A percentile compares a stretch with the other conserved stretches of the same genome.
Evolutionary conservation across 768 basidiomycete species (phyloP).

Genomic region (Boletus subparvulus): DNA sequence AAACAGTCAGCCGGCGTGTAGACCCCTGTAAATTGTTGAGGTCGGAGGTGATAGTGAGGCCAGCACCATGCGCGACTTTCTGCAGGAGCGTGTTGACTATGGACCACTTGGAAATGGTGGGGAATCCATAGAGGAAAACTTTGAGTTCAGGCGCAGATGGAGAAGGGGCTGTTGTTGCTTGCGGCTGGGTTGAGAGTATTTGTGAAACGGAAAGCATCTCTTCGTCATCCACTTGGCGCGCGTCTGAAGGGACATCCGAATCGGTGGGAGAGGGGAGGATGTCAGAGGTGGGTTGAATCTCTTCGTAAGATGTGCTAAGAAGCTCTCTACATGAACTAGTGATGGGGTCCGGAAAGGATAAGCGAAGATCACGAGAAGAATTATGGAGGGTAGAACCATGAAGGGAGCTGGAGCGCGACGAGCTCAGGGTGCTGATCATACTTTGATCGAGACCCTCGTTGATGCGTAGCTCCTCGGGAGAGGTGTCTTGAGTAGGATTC

Average conservation of each 20-base stretch:
- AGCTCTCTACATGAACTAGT: conserved; percentile 67
- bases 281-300: conserved; percentile 43
- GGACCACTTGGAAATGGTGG: conserved; percentile 58
- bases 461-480: conserved; percentile 64
- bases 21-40: conserved; percentile 23
- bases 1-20: conserved; percentile 24
- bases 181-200: conserved; percentile 27
- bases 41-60: conserved; percentile 26
- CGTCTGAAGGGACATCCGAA: conserved; percentile 13
- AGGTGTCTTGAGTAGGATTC: conserved; percentile 33
- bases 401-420: conserved; percentile 65
- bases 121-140: conserved; percentile 65
- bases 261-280: conserved; percentile 22
- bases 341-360: conserved; percentile 84
- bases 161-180: conserved; percentile 28
- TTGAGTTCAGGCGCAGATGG: conserved; percentile 47
- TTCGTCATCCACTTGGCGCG: conserved; percentile 33
- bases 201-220: conserved; percentile 24
- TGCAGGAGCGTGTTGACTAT: conserved; percentile 59
- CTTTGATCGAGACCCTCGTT: conserved; percentile 80
- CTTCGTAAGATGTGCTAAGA: conserved; percentile 55
- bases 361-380: conserved; percentile 69
- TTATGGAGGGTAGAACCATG: conserved; percentile 54
- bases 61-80: conserved; percentile 46
- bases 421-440: conserved; percentile 74